phyloP scores from a whole-genome alignment of 805 yeast genomes.

The Myxozyma udenii region DNA sequence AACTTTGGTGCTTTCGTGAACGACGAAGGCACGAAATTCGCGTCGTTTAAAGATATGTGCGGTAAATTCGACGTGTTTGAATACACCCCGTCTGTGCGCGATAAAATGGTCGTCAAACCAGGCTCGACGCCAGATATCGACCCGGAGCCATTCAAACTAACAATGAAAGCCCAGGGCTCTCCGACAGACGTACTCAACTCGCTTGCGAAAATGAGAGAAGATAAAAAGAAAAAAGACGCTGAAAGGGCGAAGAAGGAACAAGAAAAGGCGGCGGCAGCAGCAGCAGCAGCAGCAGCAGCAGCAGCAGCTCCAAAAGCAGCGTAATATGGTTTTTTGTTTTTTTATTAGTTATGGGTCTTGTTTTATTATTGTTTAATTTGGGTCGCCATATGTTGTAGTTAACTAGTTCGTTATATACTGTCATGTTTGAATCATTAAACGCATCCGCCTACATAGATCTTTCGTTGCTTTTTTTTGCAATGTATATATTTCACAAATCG shows the following conservation, averaged over 20 bases:
- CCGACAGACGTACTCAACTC: conserved; percentile 17
- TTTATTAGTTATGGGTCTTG: neutral
- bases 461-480: neutral
- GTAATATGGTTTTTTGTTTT: neutral
- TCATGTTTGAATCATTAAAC: no score
- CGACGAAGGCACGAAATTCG: conserved; percentile 20
- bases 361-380: neutral
- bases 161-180: conserved; percentile 17
- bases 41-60: conserved; percentile 22
- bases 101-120: conserved; percentile 4
- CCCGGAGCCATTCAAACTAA: conserved; percentile 26
- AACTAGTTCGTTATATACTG: no score
- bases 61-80: conserved; percentile 27
- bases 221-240: conserved; percentile 2
- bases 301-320: neutral
- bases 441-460: no score
- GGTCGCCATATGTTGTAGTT: no score
- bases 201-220: conserved; percentile 2
- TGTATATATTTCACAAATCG: no score
- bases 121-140: conserved; percentile 18
- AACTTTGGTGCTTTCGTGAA: conserved; percentile 24
- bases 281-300: neutral
- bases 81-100: conserved; percentile 15
- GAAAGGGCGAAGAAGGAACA: conserved; percentile 4
- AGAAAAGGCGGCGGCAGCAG: conserved; percentile 2